These are phyloP conservation scores for Phenoliferia sp. DNA, from an alignment of 1,284 basidiomycete species.

Conservation along the genomic window DNA sequence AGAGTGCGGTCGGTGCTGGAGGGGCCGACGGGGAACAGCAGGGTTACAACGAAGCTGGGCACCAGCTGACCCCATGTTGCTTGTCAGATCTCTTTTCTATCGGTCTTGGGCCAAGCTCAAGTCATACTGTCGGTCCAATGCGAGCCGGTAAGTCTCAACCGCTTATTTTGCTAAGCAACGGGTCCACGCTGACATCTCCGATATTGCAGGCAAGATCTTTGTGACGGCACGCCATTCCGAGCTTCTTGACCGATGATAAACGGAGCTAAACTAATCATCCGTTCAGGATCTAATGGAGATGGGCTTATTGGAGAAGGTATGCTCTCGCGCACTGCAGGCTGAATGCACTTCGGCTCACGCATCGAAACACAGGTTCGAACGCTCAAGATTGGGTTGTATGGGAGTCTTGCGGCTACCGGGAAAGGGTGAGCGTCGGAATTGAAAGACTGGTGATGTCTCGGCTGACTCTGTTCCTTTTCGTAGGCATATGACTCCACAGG, in stretches of 20 bases:
- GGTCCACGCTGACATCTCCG: neutral
- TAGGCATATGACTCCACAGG: constrained; percentile 75
- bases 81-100: constrained; percentile 77
- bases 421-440: constrained; percentile 58
- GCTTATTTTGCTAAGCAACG: neutral
- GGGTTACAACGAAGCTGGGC: neutral
- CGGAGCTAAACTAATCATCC: constrained; percentile 6
- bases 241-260: neutral
- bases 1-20: neutral
- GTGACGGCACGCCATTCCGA: constrained; percentile 43
- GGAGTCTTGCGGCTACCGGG: constrained; percentile 55
- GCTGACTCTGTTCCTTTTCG: neutral
- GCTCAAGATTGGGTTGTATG: constrained; percentile 79
- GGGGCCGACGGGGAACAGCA: neutral
- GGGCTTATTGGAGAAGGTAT: constrained; percentile 65
- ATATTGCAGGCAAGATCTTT: constrained; percentile 63
- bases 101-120: constrained; percentile 53
- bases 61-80: neutral
- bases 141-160: constrained; percentile 54
- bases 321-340: neutral
- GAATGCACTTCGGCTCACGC: constrained; percentile 4
- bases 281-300: constrained; percentile 61
- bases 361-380: constrained; percentile 56
- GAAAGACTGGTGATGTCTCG: constrained; percentile 6
- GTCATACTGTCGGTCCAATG: constrained; percentile 80